Evolutionary conservation across 2,329 filamentous ascomycete genomes (phyloP).

Genomic region (Sclerotinia minor): DNA sequence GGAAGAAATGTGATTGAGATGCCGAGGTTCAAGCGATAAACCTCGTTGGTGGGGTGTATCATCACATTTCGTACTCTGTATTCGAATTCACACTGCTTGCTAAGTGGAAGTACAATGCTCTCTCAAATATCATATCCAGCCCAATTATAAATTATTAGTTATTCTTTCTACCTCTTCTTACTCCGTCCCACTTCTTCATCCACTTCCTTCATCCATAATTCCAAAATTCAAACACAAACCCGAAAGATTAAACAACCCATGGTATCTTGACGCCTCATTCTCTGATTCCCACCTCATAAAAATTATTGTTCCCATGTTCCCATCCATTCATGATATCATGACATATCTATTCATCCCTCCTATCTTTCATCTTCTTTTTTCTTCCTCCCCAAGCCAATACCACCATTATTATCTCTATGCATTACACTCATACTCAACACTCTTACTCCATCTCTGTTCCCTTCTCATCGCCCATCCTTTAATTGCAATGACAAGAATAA

Average conservation of each 20-base stretch:
- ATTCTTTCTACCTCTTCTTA: neutral
- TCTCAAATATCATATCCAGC: neutral
- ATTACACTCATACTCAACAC: neutral
- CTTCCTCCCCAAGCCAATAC: too few relatives aligned
- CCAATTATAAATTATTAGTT: neutral
- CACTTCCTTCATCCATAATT: neutral
- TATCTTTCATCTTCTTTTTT: neutral
- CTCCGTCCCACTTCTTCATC: too few relatives aligned
- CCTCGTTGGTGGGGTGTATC: too few relatives aligned
- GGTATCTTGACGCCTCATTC: conserved; percentile 22
- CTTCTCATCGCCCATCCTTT: conserved; percentile 78
- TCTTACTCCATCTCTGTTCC: conserved; percentile 36
- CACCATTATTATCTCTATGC: neutral
- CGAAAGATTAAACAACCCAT: conserved; percentile 21
- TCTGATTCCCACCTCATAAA: neutral
- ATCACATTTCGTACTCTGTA: too few relatives aligned
- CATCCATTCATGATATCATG: neutral
- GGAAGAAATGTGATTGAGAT: too few relatives aligned
- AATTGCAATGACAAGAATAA: conserved; percentile 72
- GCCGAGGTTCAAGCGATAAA: too few relatives aligned
- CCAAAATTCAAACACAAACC: neutral
- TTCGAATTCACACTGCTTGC: neutral
- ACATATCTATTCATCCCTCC: neutral
- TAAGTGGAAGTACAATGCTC: too few relatives aligned
- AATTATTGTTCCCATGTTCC: neutral